These are phyloP conservation scores for Straminergon stramineum DNA, from an alignment of 225 moss, liverwort and hornwort genomes.

Conservation along the genomic window DNA sequence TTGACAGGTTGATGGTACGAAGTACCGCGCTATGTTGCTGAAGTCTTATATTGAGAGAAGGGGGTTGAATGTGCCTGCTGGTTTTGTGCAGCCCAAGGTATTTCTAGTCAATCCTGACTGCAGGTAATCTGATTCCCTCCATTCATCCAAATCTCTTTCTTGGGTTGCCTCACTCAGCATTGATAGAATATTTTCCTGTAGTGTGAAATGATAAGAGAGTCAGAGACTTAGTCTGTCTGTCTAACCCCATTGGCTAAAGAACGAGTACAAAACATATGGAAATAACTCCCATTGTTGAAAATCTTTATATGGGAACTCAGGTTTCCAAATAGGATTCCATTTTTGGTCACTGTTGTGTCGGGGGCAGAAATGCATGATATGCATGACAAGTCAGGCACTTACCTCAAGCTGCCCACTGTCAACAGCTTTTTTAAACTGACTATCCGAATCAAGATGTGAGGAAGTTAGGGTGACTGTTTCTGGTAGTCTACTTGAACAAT, in stretches of 20 bases:
- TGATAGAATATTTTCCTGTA: background rate
- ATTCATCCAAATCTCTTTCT: background rate
- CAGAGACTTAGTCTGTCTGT: background rate
- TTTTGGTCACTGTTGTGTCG: background rate
- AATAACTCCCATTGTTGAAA: background rate
- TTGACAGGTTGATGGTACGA: constrained; percentile 60
- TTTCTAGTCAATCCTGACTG: constrained; percentile 67
- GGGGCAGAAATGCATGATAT: background rate
- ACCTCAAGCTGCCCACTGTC: background rate
- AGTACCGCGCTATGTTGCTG: constrained; percentile 48
- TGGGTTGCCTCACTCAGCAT: background rate
- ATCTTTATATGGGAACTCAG: background rate
- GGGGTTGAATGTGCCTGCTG: constrained; percentile 48
- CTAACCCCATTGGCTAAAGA: background rate
- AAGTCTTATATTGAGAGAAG: constrained; percentile 52
- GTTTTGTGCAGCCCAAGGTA: constrained; percentile 60
- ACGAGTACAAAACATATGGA: background rate
- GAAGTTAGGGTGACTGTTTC: background rate
- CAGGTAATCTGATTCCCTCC: constrained; percentile 34
- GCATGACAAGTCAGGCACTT: background rate
- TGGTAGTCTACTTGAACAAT: background rate
- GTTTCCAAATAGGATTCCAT: background rate
- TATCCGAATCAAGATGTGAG: background rate
- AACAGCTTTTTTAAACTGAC: background rate
- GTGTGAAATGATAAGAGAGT: background rate